Percentiles rank a stretch among this genome's conserved stretches.
Evolutionary conservation across 768 basidiomycete species (phyloP).

Genomic region (Boletus rubroflammeus): DNA sequence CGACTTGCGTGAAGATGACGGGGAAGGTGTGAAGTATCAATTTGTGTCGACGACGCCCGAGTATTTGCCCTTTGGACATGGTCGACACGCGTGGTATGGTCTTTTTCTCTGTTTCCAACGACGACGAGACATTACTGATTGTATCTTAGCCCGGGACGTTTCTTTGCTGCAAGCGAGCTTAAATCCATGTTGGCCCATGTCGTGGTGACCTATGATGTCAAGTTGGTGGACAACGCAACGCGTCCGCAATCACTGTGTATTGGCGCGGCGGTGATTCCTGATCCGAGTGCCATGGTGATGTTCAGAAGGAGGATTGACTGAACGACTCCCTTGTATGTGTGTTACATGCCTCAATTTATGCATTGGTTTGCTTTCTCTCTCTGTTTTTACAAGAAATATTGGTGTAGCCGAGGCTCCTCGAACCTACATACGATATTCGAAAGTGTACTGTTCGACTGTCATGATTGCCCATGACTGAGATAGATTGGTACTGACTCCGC

Average conservation of each 20-base stretch:
- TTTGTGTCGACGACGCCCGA: conserved; percentile 31
- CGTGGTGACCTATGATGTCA: conserved; percentile 5
- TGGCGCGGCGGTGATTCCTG: no score
- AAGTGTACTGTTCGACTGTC: not conserved
- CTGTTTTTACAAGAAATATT: no score
- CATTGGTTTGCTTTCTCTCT: no score
- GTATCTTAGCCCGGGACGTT: conserved; percentile 12
- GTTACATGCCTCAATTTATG: not conserved
- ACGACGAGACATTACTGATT: not conserved
- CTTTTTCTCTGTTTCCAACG: not conserved
- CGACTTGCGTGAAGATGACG: conserved; percentile 17
- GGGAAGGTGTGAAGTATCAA: conserved; percentile 34
- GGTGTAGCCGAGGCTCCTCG: not conserved
- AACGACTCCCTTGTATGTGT: not conserved
- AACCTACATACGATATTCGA: not conserved
- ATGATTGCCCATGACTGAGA: no score
- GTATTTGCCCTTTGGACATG: conserved; percentile 32
- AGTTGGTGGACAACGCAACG: not conserved
- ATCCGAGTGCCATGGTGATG: no score
- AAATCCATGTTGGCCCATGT: conserved; percentile 15
- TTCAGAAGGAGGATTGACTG: not conserved
- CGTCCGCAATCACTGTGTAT: no score
- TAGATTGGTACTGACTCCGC: no score
- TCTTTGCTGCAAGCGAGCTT: conserved; percentile 7
- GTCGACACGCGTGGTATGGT: not conserved